Conservation (phyloP, 768 basidiomycete genomes). For the Serpula lacrymans region DNA sequence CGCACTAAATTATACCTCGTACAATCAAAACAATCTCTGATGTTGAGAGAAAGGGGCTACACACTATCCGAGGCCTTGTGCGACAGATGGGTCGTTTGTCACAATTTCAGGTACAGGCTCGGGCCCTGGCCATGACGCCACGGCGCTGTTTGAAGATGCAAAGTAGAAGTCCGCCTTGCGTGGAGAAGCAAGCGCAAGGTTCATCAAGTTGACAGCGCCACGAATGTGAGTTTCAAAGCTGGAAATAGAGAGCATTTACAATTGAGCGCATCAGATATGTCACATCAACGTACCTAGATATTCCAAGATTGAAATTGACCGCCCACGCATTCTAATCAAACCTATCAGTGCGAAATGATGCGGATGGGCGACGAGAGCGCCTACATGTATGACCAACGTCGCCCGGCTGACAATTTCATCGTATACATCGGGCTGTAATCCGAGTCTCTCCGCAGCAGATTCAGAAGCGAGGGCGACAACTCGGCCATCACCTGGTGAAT, state of each 20-base stretch:
- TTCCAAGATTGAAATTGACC: constrained; percentile 49
- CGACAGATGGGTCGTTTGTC: constrained; percentile 20
- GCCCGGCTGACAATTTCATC: constrained; percentile 28
- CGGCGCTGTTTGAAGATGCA: constrained; percentile 43
- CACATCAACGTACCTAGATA: constrained; percentile 14
- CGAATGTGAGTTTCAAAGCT: constrained; percentile 46
- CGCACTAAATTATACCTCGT: constrained; percentile 8
- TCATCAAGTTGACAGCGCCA: constrained; percentile 48
- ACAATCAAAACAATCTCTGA: not conserved
- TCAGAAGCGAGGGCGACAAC: constrained; percentile 43
- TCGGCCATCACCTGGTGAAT: constrained; percentile 16
- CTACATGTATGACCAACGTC: constrained; percentile 46
- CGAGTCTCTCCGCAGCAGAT: constrained; percentile 37
- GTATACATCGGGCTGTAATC: constrained; percentile 36
- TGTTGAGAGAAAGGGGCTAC: constrained; percentile 11
- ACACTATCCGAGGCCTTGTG: constrained; percentile 32
- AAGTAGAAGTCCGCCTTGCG: constrained; percentile 45
- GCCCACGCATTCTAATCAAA: constrained; percentile 49
- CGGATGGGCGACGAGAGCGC: constrained; percentile 4
- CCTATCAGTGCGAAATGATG: not conserved
- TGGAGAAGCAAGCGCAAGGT: constrained; percentile 39
- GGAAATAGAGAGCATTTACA: constrained; percentile 4
- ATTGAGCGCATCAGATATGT: not conserved
- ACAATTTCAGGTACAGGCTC: constrained; percentile 19
- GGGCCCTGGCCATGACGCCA: constrained; percentile 17